Evolutionary conservation across 2,329 filamentous ascomycete genomes (phyloP).

Genomic region (Lasiodiplodia hormozganensis): DNA sequence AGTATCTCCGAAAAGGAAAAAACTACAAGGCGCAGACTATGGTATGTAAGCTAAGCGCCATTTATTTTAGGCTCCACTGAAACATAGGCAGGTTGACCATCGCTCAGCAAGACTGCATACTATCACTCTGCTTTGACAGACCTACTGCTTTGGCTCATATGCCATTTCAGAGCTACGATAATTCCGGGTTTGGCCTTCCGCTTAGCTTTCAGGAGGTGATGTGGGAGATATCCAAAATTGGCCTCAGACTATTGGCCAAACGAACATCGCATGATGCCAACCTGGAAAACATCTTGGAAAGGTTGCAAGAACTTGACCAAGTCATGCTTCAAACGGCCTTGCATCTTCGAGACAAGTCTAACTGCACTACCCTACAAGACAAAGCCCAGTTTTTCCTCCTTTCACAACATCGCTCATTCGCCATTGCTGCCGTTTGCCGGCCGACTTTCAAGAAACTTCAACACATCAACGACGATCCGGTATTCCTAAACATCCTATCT

Average conservation of each 20-base stretch:
- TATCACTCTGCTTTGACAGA: slow-evolving; percentile 25
- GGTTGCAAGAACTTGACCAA: not conserved
- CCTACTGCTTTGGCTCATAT: not conserved
- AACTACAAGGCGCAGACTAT: not conserved
- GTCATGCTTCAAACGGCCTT: not conserved
- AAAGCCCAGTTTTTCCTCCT: not conserved
- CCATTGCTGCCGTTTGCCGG: slow-evolving; percentile 5
- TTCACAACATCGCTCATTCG: slow-evolving; percentile 8
- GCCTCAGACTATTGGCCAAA: not conserved
- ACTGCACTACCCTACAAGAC: not conserved
- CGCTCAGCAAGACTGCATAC: slow-evolving; percentile 13
- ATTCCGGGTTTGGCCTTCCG: no score
- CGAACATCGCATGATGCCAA: not conserved
- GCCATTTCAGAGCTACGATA: not conserved
- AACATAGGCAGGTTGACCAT: slow-evolving; percentile 5
- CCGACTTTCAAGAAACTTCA: slow-evolving; percentile 4
- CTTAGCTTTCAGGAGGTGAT: slow-evolving; percentile 8
- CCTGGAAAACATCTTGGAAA: not conserved
- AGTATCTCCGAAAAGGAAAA: not conserved
- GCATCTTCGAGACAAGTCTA: not conserved
- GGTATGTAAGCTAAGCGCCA: not conserved
- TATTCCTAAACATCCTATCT: not conserved
- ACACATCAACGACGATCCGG: not conserved
- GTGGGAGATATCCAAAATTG: slow-evolving; percentile 14
- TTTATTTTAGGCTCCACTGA: not conserved